A percentile compares a stretch with the other conserved stretches of the same genome.
phyloP scores from a whole-genome alignment of 1,284 basidiomycete species.

The Coniferiporia sulphurascens region DNA sequence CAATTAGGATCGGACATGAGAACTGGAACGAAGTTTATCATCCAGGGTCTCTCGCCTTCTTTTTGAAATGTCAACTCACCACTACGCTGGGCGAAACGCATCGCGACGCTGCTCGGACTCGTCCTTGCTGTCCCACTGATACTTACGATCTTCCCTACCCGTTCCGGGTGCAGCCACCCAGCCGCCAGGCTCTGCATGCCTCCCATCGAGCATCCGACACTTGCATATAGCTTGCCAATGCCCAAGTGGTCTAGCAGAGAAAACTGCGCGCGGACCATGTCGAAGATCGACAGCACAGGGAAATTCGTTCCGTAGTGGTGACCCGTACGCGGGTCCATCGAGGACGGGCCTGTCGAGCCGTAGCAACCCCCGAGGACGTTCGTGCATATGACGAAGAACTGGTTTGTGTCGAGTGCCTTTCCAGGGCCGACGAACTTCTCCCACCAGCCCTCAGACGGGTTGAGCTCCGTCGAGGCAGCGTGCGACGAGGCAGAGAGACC shows the following conservation, averaged over 20 bases:
- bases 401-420: conserved; percentile 88
- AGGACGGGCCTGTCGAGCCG: conserved; percentile 92
- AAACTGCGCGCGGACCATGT: conserved; percentile 96
- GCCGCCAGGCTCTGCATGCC: conserved; percentile 98
- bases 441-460: conserved; percentile 94
- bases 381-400: conserved; percentile 93
- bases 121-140: conserved; percentile 94
- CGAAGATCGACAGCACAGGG: conserved; percentile 89
- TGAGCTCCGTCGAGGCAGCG: conserved; percentile 79
- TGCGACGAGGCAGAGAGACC: conserved; percentile 95
- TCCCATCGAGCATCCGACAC: conserved; percentile 93
- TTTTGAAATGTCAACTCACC: conserved; percentile 45
- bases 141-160: conserved; percentile 86
- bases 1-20: conserved; percentile 99
- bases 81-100: conserved; percentile 93
- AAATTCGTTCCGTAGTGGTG: conserved; percentile 86
- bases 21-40: conserved; percentile 44
- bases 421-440: conserved; percentile 97
- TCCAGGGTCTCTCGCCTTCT: conserved; percentile 4
- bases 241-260: conserved; percentile 80
- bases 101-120: conserved; percentile 88
- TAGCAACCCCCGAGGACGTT: conserved; percentile 98
- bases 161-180: conserved; percentile 86
- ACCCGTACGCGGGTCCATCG: conserved; percentile 62
- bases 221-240: conserved; percentile 85